These are phyloP conservation scores for Clathrus columnatus DNA, from an alignment of 768 basidiomycete genomes.

Conservation along the genomic window DNA sequence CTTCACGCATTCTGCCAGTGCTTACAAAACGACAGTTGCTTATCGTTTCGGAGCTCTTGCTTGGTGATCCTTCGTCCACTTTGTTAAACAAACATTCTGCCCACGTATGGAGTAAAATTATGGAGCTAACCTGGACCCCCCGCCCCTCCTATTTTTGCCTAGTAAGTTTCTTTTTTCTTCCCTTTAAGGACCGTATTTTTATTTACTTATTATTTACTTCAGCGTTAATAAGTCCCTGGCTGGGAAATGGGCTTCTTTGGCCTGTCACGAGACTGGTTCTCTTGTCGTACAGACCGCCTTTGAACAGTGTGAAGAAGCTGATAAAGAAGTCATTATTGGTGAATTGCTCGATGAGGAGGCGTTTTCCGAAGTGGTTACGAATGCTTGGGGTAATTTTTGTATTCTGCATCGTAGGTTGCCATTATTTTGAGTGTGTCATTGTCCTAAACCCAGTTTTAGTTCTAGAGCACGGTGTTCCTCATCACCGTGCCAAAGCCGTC, in stretches of 20 bases:
- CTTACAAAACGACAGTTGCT: slow-evolving; percentile 30
- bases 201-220: slow-evolving; percentile 3
- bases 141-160: slow-evolving; percentile 81
- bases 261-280: slow-evolving; percentile 86
- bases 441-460: slow-evolving; percentile 33
- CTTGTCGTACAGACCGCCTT: slow-evolving; percentile 85
- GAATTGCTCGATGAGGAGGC: slow-evolving; percentile 61
- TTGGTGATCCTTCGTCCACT: slow-evolving; percentile 78
- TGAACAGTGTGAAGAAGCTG: slow-evolving; percentile 74
- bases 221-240: slow-evolving; percentile 84
- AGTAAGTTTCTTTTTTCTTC: slow-evolving; percentile 37
- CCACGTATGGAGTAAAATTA: slow-evolving; percentile 93
- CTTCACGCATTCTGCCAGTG: background rate
- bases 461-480: slow-evolving; percentile 74
- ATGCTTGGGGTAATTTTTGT: slow-evolving; percentile 86
- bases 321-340: slow-evolving; percentile 78
- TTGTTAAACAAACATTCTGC: slow-evolving; percentile 87
- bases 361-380: slow-evolving; percentile 74
- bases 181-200: too few species aligned
- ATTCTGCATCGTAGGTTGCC: slow-evolving; percentile 66
- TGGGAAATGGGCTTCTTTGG: slow-evolving; percentile 83
- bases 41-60: slow-evolving; percentile 77
- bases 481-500: slow-evolving; percentile 67
- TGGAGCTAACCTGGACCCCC: slow-evolving; percentile 87
- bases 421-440: background rate